Evolutionary conservation across 768 basidiomycete genomes (phyloP).

Genomic region (Tricholoma terreum): DNA sequence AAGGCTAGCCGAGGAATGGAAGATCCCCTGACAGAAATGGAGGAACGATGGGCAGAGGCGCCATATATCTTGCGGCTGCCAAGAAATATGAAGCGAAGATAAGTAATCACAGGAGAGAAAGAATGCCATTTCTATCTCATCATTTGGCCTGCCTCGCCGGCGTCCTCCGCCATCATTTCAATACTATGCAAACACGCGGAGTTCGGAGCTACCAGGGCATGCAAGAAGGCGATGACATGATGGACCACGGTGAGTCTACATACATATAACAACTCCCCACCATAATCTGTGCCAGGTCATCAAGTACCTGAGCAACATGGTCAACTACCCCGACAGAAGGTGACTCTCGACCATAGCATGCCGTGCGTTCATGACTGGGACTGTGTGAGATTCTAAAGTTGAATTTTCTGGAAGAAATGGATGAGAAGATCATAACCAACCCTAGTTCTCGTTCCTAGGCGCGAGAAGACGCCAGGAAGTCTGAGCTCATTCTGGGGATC

Average conservation of each 20-base stretch:
- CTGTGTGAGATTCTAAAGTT: background rate
- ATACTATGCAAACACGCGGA: background rate
- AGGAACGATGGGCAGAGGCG: background rate
- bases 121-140: background rate
- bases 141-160: background rate
- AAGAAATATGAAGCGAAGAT: background rate
- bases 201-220: background rate
- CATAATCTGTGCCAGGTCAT: too few relatives aligned
- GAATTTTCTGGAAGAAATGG: constrained; percentile 1
- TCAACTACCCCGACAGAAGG: background rate
- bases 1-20: background rate
- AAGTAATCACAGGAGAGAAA: background rate
- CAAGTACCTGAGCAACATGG: too few relatives aligned
- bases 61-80: background rate
- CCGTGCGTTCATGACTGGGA: background rate
- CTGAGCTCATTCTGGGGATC: constrained; percentile 6
- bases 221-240: background rate
- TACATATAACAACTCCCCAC: background rate
- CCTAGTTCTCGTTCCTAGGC: constrained; percentile 9
- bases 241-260: background rate
- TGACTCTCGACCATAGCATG: too few relatives aligned
- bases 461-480: constrained; percentile 2
- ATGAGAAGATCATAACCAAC: constrained; percentile 2
- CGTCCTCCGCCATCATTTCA: background rate
- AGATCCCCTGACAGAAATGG: background rate